Conservation (phyloP, 495 filamentous ascomycete species). For the Glutinoglossum americanum region DNA sequence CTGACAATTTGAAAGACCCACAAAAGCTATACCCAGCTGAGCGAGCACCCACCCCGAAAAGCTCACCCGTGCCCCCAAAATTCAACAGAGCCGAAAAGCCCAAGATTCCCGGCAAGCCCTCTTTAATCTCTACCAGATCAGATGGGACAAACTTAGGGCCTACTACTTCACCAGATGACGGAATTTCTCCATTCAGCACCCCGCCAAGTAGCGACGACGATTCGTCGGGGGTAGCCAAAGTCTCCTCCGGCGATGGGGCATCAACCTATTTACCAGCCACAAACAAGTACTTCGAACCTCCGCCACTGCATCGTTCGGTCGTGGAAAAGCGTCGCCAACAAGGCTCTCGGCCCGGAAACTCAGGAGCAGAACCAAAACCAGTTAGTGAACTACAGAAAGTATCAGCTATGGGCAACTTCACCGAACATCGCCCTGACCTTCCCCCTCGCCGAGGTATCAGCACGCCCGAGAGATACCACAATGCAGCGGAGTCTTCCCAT, state of each 20-base stretch:
- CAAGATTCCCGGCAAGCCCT: constrained; percentile 33
- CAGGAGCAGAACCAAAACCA: neutral
- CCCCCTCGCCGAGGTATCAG: constrained; percentile 28
- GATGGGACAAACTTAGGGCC: constrained; percentile 20
- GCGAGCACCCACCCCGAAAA: constrained; percentile 29
- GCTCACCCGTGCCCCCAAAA: constrained; percentile 29
- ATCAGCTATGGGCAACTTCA: constrained; percentile 19
- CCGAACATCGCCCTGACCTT: constrained; percentile 35
- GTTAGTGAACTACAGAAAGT: neutral
- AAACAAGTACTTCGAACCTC: constrained; percentile 19
- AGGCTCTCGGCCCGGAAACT: neutral
- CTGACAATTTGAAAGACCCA: neutral
- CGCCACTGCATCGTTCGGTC: constrained; percentile 27
- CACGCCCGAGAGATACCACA: neutral
- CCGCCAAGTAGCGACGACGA: constrained; percentile 48
- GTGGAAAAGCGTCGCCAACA: constrained; percentile 5
- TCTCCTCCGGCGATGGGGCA: neutral
- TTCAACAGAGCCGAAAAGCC: constrained; percentile 72
- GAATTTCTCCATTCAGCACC: constrained; percentile 71
- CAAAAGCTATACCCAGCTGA: constrained; percentile 22
- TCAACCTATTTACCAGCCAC: neutral
- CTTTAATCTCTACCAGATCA: constrained; percentile 11
- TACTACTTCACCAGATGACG: constrained; percentile 22
- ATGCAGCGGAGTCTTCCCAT: neutral
- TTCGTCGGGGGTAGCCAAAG: neutral